Conservation (phyloP, 2,329 filamentous ascomycete genomes). For the Ophiostoma sp. region DNA sequence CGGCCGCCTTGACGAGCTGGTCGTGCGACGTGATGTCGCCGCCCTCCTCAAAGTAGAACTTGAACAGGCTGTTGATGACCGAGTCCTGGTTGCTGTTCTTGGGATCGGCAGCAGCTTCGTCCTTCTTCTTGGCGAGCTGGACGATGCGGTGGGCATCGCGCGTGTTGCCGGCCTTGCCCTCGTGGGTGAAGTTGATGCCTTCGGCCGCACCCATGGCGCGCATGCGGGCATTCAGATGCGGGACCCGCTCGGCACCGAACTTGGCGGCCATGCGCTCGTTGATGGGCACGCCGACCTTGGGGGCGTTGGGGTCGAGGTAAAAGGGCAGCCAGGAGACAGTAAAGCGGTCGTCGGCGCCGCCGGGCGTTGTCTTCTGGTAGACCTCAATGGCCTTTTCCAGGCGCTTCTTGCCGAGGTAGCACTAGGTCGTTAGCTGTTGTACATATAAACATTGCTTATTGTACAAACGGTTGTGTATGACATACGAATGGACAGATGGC, state of each 20-base stretch:
- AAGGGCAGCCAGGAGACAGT: slow-evolving; percentile 70
- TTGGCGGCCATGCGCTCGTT: slow-evolving; percentile 51
- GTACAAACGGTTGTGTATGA: not conserved
- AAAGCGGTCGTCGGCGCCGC: slow-evolving; percentile 60
- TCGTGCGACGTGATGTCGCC: slow-evolving; percentile 56
- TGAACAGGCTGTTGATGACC: slow-evolving; percentile 59
- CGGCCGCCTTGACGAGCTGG: slow-evolving; percentile 48
- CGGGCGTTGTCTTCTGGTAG: slow-evolving; percentile 58
- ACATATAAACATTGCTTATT: not conserved
- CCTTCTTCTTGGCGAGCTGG: slow-evolving; percentile 56
- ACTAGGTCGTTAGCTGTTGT: slow-evolving; percentile 38
- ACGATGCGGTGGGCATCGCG: slow-evolving; percentile 73
- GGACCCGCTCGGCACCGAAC: slow-evolving; percentile 58
- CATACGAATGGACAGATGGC: slow-evolving; percentile 64
- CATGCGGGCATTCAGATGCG: slow-evolving; percentile 32
- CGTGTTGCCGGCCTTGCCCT: slow-evolving; percentile 68
- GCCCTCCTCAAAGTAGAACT: slow-evolving; percentile 59
- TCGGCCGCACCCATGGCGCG: slow-evolving; percentile 56
- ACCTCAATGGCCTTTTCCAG: slow-evolving; percentile 64
- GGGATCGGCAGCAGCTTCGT: not conserved
- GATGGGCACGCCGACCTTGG: slow-evolving; percentile 41
- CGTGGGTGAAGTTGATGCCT: slow-evolving; percentile 68
- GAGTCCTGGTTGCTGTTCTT: slow-evolving; percentile 30
- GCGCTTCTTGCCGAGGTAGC: slow-evolving; percentile 74
- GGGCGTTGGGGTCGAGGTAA: slow-evolving; percentile 67